phyloP scores from a whole-genome alignment of 192 early-diverging fungal species.

The Phlyctochytrium bullatum region DNA sequence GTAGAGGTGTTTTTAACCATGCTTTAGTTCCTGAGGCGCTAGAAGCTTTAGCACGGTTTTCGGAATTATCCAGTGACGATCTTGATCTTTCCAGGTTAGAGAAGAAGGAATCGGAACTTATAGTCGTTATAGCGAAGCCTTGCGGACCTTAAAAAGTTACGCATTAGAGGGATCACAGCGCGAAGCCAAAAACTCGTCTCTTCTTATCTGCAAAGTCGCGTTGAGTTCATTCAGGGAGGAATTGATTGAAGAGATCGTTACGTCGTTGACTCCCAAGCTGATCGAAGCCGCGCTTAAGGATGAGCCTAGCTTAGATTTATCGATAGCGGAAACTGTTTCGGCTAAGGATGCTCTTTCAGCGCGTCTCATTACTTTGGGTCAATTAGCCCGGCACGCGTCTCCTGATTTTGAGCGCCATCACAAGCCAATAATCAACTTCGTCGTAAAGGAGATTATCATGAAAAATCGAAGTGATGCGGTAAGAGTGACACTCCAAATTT shows the following conservation, averaged over 20 bases:
- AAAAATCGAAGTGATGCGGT: slow-evolving; percentile 21
- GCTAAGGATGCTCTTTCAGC: slow-evolving; percentile 13
- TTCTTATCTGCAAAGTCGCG: slow-evolving; percentile 29
- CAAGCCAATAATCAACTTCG: slow-evolving; percentile 48
- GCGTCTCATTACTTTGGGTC: slow-evolving; percentile 56
- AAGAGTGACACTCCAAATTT: background rate
- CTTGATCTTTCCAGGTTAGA: background rate
- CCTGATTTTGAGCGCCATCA: slow-evolving; percentile 52
- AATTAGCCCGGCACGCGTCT: slow-evolving; percentile 61
- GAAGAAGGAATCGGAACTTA: too few relatives aligned
- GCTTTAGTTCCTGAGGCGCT: slow-evolving; percentile 44
- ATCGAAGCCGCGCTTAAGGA: too few relatives aligned
- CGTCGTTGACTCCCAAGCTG: background rate
- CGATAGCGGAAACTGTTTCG: slow-evolving; percentile 12
- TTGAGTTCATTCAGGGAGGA: background rate
- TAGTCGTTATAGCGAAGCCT: slow-evolving; percentile 13
- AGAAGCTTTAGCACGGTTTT: slow-evolving; percentile 67
- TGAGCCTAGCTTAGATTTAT: too few relatives aligned
- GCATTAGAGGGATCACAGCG: slow-evolving; percentile 52
- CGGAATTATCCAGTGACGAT: slow-evolving; percentile 45
- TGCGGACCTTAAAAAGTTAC: slow-evolving; percentile 42
- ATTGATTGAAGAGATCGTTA: background rate
- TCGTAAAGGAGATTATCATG: slow-evolving; percentile 60
- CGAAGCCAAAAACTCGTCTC: slow-evolving; percentile 72
- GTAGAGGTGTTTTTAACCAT: slow-evolving; percentile 1